These are phyloP conservation scores for Lachnellula subtilissima DNA, from an alignment of 2,329 filamentous ascomycete species.

Conservation along the genomic window DNA sequence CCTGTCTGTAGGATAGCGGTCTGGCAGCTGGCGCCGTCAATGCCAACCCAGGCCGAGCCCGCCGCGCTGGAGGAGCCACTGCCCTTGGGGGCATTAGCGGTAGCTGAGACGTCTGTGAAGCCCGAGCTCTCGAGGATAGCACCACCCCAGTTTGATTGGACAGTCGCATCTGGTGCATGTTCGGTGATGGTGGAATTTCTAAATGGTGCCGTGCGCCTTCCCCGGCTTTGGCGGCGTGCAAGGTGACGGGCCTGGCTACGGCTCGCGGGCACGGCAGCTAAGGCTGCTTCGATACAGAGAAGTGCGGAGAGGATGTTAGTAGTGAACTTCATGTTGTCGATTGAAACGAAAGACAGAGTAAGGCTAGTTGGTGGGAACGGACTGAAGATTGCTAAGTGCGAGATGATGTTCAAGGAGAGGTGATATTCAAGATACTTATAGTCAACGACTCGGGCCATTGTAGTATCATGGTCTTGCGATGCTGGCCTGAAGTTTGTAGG, in stretches of 20 bases:
- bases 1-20: slow-evolving; percentile 37
- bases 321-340: no score
- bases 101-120: neutral
- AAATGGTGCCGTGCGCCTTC: neutral
- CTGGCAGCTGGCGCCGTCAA: slow-evolving; percentile 52
- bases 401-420: no score
- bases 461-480: no score
- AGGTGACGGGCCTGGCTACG: neutral
- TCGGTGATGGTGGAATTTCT: neutral
- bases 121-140: neutral
- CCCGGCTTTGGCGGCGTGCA: neutral
- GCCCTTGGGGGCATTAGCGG: neutral
- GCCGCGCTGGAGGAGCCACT: slow-evolving; percentile 12
- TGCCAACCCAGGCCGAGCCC: slow-evolving; percentile 50
- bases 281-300: no score
- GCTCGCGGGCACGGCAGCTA: no score
- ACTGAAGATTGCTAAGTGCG: no score
- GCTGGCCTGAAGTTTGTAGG: no score
- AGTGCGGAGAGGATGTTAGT: no score
- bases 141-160: neutral
- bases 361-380: no score
- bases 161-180: neutral
- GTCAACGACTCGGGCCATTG: no score
- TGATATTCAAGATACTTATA: no score
- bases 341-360: no score